These are phyloP conservation scores for Podospora tetraspora DNA, from an alignment of 495 filamentous ascomycete species.

Conservation along the genomic window DNA sequence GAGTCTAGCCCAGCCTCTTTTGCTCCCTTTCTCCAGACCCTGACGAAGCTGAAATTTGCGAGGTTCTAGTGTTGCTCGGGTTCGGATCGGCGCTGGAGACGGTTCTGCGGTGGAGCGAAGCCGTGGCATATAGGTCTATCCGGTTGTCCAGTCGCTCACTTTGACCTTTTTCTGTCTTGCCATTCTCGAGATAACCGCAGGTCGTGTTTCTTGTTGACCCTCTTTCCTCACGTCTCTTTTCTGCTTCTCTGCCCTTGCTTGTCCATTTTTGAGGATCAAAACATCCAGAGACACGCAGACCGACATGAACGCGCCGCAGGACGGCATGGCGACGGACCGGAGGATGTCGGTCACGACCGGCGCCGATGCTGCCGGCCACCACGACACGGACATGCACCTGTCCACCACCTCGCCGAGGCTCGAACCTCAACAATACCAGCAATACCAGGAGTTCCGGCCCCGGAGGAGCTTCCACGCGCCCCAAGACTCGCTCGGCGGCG, in stretches of 20 bases:
- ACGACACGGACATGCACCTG: background rate
- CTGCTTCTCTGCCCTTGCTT: background rate
- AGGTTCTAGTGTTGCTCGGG: background rate
- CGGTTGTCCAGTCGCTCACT: background rate
- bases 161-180: background rate
- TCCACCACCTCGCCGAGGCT: background rate
- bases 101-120: background rate
- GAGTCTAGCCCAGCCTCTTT: background rate
- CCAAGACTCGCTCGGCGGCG: constrained; percentile 4
- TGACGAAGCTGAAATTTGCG: background rate
- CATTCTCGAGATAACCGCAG: background rate
- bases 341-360: background rate
- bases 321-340: background rate
- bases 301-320: background rate
- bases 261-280: too few species aligned
- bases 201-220: background rate
- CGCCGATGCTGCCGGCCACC: background rate
- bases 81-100: background rate
- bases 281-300: background rate
- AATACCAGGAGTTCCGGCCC: background rate
- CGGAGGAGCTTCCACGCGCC: constrained; percentile 3
- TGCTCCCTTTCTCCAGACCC: background rate
- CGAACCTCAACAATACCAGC: background rate
- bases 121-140: background rate
- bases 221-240: background rate